Percentiles rank a stretch among this genome's conserved stretches.
phyloP scores from a whole-genome alignment of 495 filamentous ascomycete genomes.

The Daldinia caldariorum region DNA sequence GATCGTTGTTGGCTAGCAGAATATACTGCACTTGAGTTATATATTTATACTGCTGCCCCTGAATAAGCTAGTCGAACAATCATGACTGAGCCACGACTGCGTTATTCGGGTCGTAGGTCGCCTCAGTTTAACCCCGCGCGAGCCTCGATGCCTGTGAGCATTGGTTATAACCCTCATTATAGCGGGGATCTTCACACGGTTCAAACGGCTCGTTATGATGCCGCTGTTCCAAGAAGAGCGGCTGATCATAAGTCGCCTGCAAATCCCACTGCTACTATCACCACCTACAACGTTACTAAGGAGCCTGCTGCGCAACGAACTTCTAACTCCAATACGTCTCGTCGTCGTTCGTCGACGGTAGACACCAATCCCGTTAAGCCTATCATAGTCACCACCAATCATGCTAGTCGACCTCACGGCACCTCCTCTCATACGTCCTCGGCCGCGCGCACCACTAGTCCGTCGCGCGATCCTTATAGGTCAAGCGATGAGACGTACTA shows the following conservation, averaged over 20 bases:
- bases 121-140: constrained; percentile 59
- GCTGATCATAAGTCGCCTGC: constrained; percentile 42
- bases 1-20: constrained; percentile 12
- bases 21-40: constrained; percentile 23
- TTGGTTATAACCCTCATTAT: constrained; percentile 55
- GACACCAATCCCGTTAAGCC: constrained; percentile 54
- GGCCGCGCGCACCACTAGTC: constrained; percentile 53
- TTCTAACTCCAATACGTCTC: constrained; percentile 55
- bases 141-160: constrained; percentile 55
- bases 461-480: constrained; percentile 59
- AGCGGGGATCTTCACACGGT: constrained; percentile 54
- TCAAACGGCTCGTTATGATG: constrained; percentile 52
- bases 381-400: constrained; percentile 59
- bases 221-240: constrained; percentile 43
- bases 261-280: constrained; percentile 51
- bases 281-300: constrained; percentile 60
- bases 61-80: constrained; percentile 44
- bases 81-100: constrained; percentile 58
- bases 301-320: constrained; percentile 53
- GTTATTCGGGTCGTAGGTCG: constrained; percentile 53
- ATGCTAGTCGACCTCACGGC: constrained; percentile 43
- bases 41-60: not conserved
- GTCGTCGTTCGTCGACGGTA: constrained; percentile 52
- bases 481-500: constrained; percentile 62
- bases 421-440: constrained; percentile 45